Evolutionary conservation across 2,329 filamentous ascomycete genomes (phyloP).

Genomic region (Dichotomopilus funicola): DNA sequence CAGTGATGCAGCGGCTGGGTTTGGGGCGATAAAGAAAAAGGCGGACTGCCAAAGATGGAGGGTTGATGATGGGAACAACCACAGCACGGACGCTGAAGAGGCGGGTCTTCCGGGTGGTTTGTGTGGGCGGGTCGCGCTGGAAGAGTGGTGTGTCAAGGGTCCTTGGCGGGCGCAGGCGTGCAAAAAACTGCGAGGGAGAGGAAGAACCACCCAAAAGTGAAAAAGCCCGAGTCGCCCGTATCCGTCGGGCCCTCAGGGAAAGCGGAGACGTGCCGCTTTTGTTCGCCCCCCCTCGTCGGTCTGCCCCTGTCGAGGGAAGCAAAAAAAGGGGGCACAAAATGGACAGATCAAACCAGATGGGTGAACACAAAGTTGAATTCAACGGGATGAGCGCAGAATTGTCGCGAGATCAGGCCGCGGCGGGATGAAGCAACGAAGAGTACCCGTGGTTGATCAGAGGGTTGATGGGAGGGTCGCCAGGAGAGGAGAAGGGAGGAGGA

Average conservation of each 20-base stretch:
- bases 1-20: neutral
- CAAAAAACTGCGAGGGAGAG: conserved; percentile 9
- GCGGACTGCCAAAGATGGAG: no score
- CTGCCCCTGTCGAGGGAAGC: conserved; percentile 3
- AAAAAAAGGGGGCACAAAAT: neutral
- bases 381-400: neutral
- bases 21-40: neutral
- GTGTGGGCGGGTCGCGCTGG: conserved; percentile 6
- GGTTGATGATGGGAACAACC: no score
- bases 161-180: conserved; percentile 2
- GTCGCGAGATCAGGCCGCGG: neutral
- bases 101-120: neutral
- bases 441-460: conserved; percentile 2
- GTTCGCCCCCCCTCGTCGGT: conserved; percentile 8
- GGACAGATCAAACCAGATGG: neutral
- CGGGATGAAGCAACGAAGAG: neutral
- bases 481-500: conserved; percentile 10
- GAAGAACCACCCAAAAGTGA: neutral
- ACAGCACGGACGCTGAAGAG: neutral
- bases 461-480: neutral
- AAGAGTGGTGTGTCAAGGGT: neutral
- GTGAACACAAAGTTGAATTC: neutral
- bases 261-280: conserved; percentile 12
- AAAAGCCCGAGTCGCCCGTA: conserved; percentile 14
- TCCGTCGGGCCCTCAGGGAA: conserved; percentile 8